These are phyloP conservation scores for Xylogone sp. DNA, from an alignment of 2,329 filamentous ascomycete species.

Conservation along the genomic window DNA sequence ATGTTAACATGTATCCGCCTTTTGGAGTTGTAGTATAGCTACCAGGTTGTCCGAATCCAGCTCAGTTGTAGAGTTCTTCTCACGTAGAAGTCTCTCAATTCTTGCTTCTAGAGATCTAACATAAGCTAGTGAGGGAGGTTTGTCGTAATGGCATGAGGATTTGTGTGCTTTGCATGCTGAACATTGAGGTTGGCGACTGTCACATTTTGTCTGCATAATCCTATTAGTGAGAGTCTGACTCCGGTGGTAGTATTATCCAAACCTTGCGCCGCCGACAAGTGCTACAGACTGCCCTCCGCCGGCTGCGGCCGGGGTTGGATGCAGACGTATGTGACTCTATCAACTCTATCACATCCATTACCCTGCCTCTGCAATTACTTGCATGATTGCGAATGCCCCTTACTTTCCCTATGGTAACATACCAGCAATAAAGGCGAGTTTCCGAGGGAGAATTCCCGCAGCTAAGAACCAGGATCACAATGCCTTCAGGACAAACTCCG, in stretches of 20 bases:
- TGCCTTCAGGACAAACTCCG: neutral
- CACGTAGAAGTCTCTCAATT: neutral
- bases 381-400: no score
- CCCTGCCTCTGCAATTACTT: no score
- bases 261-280: neutral
- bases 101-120: neutral
- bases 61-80: neutral
- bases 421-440: no score
- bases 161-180: neutral
- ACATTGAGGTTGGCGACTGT: constrained; percentile 1
- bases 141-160: constrained; percentile 2
- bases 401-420: no score
- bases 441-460: no score
- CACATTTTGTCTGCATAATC: constrained; percentile 1
- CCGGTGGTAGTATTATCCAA: neutral
- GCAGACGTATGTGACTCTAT: neutral
- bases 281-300: neutral
- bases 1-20: no score
- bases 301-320: neutral
- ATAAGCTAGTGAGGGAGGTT: constrained; percentile 1
- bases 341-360: neutral
- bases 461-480: no score
- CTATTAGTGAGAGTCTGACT: neutral
- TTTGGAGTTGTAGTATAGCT: neutral
- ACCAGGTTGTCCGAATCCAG: neutral